Conservation (phyloP, 164 flowering plant species). For the Sextonia rubra region DNA sequence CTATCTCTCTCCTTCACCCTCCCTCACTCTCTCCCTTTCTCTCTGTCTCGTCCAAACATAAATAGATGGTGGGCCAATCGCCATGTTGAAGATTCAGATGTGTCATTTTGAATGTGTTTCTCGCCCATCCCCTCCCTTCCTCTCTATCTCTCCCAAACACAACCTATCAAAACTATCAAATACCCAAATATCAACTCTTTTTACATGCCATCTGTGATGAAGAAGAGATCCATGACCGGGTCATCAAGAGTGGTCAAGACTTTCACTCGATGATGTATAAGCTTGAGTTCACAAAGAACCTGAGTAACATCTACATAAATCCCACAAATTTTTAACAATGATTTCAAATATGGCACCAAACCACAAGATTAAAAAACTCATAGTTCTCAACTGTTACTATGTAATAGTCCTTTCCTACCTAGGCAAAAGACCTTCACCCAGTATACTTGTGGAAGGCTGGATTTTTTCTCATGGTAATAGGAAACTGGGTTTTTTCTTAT, state of each 20-base stretch:
- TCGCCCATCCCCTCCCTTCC: too few species aligned
- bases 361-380: background rate
- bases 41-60: too few species aligned
- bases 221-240: slow-evolving; percentile 68
- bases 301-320: slow-evolving; percentile 53
- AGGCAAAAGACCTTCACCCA: slow-evolving; percentile 50
- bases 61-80: too few species aligned
- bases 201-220: slow-evolving; percentile 61
- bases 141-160: too few species aligned
- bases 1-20: too few species aligned
- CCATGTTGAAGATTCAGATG: too few species aligned
- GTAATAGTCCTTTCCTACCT: slow-evolving; percentile 62
- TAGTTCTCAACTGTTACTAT: slow-evolving; percentile 43
- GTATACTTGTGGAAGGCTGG: slow-evolving; percentile 41
- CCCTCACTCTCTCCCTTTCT: too few species aligned
- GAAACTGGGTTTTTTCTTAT: slow-evolving; percentile 18
- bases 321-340: background rate
- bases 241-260: slow-evolving; percentile 82
- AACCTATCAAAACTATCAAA: background rate
- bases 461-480: slow-evolving; percentile 17
- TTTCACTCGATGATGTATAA: slow-evolving; percentile 66
- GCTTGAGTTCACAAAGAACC: slow-evolving; percentile 64
- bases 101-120: too few species aligned
- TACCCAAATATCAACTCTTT: slow-evolving; percentile 12
- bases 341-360: background rate